phyloP scores from a whole-genome alignment of 805 yeast species.

The Priceomyces castillae region DNA sequence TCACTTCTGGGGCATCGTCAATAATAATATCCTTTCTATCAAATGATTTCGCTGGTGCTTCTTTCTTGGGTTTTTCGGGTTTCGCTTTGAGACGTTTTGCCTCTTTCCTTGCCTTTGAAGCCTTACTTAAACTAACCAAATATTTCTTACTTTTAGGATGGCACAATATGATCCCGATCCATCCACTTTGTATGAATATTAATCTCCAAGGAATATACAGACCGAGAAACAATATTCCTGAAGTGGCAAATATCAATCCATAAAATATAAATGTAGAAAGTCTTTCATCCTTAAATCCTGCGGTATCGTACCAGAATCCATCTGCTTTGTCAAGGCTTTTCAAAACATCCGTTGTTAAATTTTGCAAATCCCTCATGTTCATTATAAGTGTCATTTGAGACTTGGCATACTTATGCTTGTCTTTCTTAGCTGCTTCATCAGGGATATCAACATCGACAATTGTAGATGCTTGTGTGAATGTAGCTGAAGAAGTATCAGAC shows the following conservation, averaged over 20 bases:
- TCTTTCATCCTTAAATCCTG: slow-evolving; percentile 69
- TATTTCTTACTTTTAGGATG: slow-evolving; percentile 57
- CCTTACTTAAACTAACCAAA: slow-evolving; percentile 14
- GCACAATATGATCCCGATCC: slow-evolving; percentile 50
- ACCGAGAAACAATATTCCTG: slow-evolving; percentile 43
- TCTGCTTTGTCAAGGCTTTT: slow-evolving; percentile 51
- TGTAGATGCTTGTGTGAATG: slow-evolving; percentile 1
- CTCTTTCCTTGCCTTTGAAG: slow-evolving; percentile 10
- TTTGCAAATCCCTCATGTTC: slow-evolving; percentile 74
- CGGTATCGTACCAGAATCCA: slow-evolving; percentile 54
- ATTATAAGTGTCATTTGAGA: slow-evolving; percentile 45
- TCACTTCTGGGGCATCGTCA: slow-evolving; percentile 62
- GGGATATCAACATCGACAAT: not conserved
- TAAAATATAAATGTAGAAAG: slow-evolving; percentile 58
- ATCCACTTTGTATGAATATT: slow-evolving; percentile 54
- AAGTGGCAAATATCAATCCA: slow-evolving; percentile 27
- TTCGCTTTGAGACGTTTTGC: slow-evolving; percentile 8
- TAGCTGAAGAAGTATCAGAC: slow-evolving; percentile 5
- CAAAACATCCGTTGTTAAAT: slow-evolving; percentile 55
- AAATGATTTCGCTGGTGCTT: slow-evolving; percentile 16
- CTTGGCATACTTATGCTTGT: slow-evolving; percentile 19
- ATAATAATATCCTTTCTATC: slow-evolving; percentile 55
- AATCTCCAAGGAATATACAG: slow-evolving; percentile 63
- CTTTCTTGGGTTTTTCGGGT: slow-evolving; percentile 1
- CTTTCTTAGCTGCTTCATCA: slow-evolving; percentile 12